Evolutionary conservation across 371 early-diverging fungal genomes (phyloP), one percentile per base, ranked within the genome.

Genomic region (Rhizomucor pusillus): DNA sequence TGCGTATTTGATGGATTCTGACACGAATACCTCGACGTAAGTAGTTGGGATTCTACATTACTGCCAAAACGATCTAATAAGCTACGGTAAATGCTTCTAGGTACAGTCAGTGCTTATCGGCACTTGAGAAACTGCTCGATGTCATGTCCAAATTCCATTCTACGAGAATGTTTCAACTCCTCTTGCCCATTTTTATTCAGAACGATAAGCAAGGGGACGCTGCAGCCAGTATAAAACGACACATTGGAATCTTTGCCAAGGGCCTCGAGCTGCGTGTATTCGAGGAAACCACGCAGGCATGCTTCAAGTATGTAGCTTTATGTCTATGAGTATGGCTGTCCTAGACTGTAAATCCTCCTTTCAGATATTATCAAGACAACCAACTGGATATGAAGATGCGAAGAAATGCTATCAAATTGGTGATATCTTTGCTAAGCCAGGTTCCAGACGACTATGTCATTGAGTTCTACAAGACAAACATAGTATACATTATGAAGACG

Each of bases 171-270:
- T 82, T 83, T 49, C 73, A 79, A 23, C 54, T 73, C 0, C 54
- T 88, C 22, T 65, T 81, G 23, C 66, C 71, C 0, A 70, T 82
- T 11, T 65, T 87, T 35, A 79, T 85, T 35, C 78, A 83, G 37
- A 80, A 7, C 29, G 7, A 85, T 37, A 57, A 66, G 3, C 63
- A 82, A 12, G 82, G 86, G 58, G 67, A 0, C 79, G 82, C 41
- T 73, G n/a, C 76, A 13, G 64, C 68, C 16, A 62, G 56, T 7
- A 73, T 84, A 16, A 60, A 69, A 6, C 58, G 55, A 4, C 51
- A 52, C 20, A 65, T 81, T 9, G 62, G 71, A 0, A 69, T 57
- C 0, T 81, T 76, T 41, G 65, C 82, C 0, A 45, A 66, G 20
- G 65, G 67, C 14, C 54, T 80, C 6, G 77, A 69, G 0, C 56